Evolutionary conservation across 257 asterid genomes (phyloP).

Genomic region (Jasminum sambac): DNA sequence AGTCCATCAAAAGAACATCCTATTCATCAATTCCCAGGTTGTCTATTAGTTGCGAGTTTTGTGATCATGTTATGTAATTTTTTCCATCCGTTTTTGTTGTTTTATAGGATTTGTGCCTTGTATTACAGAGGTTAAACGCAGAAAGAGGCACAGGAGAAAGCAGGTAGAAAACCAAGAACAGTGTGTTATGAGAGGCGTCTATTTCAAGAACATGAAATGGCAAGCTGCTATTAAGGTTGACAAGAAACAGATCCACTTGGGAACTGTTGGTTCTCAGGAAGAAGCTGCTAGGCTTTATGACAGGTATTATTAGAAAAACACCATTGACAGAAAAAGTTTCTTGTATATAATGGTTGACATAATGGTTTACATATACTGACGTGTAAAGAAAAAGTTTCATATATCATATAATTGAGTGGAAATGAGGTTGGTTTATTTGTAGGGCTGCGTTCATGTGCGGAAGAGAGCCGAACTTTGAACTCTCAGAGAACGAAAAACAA

Average conservation of each 20-base stretch:
- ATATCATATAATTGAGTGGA: background rate
- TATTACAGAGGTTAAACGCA: conserved; percentile 69
- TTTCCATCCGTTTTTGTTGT: background rate
- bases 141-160: conserved; percentile 88
- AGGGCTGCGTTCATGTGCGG: conserved; percentile 99
- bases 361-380: no score
- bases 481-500: conserved; percentile 75
- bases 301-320: conserved; percentile 45
- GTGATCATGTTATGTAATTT: background rate
- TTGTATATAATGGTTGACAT: no score
- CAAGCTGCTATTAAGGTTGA: conserved; percentile 99
- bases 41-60: background rate
- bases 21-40: conserved; percentile 60
- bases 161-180: conserved; percentile 74
- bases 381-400: no score
- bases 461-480: conserved; percentile 91
- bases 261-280: conserved; percentile 93
- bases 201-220: conserved; percentile 95
- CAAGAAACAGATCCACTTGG: conserved; percentile 93
- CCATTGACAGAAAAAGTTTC: background rate
- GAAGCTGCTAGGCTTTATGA: conserved; percentile 93
- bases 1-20: conserved; percentile 45
- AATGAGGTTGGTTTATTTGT: conserved; percentile 6
- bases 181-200: conserved; percentile 86
- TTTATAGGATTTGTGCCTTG: conserved; percentile 2